Conservation (phyloP, 371 early-diverging fungal genomes). For the Mortierella sp. region DNA sequence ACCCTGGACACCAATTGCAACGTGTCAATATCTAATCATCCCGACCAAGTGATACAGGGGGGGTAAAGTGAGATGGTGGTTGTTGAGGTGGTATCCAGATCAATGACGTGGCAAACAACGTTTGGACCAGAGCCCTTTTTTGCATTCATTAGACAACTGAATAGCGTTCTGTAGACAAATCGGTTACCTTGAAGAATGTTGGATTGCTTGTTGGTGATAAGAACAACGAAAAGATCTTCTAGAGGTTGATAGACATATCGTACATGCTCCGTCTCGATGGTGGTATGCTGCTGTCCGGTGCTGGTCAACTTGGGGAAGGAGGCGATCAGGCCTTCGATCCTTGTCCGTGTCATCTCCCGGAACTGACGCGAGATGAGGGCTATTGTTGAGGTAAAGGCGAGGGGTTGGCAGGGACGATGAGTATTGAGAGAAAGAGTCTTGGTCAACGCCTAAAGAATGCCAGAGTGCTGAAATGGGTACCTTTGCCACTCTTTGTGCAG, state of each 20-base stretch:
- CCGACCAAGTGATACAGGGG: not conserved
- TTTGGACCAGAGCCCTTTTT: too few species aligned
- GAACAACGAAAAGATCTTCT: constrained; percentile 86
- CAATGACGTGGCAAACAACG: too few species aligned
- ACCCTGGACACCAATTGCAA: constrained; percentile 94
- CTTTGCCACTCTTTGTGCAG: constrained; percentile 94
- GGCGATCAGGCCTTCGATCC: constrained; percentile 95
- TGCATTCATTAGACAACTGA: too few species aligned
- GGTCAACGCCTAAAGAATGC: too few species aligned
- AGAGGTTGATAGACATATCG: constrained; percentile 97
- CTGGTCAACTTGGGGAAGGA: constrained; percentile 96
- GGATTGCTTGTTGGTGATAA: constrained; percentile 67
- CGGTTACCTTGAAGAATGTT: constrained; percentile 86
- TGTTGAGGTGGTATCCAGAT: too few species aligned
- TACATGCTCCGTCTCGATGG: constrained; percentile 95
- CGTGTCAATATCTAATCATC: constrained; percentile 75
- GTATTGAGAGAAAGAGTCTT: too few species aligned
- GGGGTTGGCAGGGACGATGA: constrained; percentile 3
- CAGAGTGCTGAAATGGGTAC: too few species aligned
- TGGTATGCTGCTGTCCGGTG: constrained; percentile 94
- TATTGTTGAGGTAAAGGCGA: constrained; percentile 45
- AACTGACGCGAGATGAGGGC: constrained; percentile 97
- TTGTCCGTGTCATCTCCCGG: constrained; percentile 94
- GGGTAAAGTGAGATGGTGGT: too few species aligned
- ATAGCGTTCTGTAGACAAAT: too few species aligned